Base-by-base conservation (phyloP, 345 rosid species). In the Diplotaxis tenuifolia region DNA sequence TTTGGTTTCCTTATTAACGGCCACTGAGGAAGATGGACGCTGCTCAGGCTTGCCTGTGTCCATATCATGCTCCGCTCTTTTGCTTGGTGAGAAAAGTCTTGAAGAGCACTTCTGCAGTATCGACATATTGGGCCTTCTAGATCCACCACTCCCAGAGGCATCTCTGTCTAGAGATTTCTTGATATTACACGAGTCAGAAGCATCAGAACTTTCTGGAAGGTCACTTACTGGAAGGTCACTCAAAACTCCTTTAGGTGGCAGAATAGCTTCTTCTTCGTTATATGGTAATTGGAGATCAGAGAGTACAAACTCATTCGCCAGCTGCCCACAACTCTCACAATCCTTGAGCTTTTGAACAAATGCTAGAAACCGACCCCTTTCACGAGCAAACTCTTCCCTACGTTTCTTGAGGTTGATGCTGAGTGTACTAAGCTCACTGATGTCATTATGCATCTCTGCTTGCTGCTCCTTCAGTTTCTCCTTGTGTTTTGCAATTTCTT, bases 301-400 rank as follows among this genome's bases (percentile, higher is more conserved):
- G 75, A 89, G 86, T 38, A 78, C 84, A 74, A 86, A 88, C 68
- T 86, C 92, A 72, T 84, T 81, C 10, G 78, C 80, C 47, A 77
- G 71, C n/a, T 89, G 89, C 78, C 90, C 91, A 65, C 97, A 93
- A 53, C 76, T 80, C 77, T 71, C 71, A 79, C 98, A 93, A 57
- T 73, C 83, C 76, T 79, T 89, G 63, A 75, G 82, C 83, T 86
- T 89, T 77, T 93, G 89, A 64, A 84, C 91, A 83, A 86, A 88
- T 59, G 75, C 80, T 71, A 84, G 84, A 77, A 93, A 93, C 60
- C 75, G 80, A 62, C 68, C 58, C 71, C 85, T 88, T 83, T 93
- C 94, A n/a, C 25, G 72, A 36, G 81, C 42, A 76, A 85, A 82
- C 60, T 81, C 86, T 69, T 87, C 84, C 70, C 94, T 75, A 45